Percentiles rank a stretch among this genome's conserved stretches.
Conservation (phyloP, 1,139 yeast species). For the Geotrichum cucujoidarum region DNA sequence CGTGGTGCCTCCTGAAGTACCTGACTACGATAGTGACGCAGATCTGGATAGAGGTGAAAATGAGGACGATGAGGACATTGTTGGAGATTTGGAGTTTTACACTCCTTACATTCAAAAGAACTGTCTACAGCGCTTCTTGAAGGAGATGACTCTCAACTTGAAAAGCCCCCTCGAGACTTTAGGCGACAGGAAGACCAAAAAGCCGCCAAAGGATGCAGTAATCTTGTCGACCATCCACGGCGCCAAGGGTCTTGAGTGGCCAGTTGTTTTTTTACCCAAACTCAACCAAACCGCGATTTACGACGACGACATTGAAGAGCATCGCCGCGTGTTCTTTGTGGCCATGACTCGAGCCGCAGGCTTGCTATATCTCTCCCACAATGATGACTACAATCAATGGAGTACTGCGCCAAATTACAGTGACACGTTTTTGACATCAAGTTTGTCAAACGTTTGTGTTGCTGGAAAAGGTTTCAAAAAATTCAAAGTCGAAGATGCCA, state of each 20-base stretch:
- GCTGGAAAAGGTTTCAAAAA: no score
- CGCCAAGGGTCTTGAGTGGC: slow-evolving; percentile 88
- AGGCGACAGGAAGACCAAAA: neutral
- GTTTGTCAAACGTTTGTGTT: no score
- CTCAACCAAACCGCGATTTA: slow-evolving; percentile 60
- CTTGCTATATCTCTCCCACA: slow-evolving; percentile 10
- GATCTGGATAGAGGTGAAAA: neutral
- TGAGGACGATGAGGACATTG: neutral
- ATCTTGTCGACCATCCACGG: slow-evolving; percentile 74
- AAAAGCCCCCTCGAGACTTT: neutral
- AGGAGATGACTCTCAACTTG: neutral
- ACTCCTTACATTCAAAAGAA: slow-evolving; percentile 1
- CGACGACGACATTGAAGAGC: slow-evolving; percentile 43
- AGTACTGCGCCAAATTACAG: no score
- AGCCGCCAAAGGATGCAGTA: slow-evolving; percentile 7
- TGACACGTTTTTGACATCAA: no score
- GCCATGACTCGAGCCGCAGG: slow-evolving; percentile 65
- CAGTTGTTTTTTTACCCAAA: slow-evolving; percentile 74
- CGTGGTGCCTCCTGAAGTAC: neutral
- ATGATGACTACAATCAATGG: no score
- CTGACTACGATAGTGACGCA: neutral
- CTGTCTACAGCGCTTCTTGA: slow-evolving; percentile 11
- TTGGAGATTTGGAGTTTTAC: neutral
- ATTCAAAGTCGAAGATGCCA: no score
- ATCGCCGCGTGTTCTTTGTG: slow-evolving; percentile 74